Percentiles rank a stretch among this genome's conserved stretches.
Evolutionary conservation across 257 asterid genomes (phyloP).

Genomic region (Sherardia arvensis): DNA sequence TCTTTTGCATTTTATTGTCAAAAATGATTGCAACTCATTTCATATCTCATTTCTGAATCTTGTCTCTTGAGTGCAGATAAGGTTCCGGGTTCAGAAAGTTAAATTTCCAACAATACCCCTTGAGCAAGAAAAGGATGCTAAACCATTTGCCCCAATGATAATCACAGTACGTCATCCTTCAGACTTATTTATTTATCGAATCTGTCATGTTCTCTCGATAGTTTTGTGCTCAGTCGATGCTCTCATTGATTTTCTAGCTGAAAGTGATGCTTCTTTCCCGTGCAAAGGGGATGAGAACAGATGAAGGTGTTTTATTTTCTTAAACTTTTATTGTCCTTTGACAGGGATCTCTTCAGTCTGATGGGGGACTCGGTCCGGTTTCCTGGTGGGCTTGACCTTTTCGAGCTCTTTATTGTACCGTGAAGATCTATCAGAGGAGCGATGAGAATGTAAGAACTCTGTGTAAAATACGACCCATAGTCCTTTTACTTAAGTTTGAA

Average conservation of each 20-base stretch:
- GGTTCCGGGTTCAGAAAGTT: constrained; percentile 36
- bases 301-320: no score
- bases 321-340: background rate
- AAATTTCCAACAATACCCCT: constrained; percentile 63
- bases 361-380: constrained; percentile 73
- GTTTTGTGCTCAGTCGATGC: background rate
- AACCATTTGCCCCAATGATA: constrained; percentile 43
- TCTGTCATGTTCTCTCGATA: background rate
- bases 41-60: constrained; percentile 1
- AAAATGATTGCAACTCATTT: constrained; percentile 2
- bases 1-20: constrained; percentile 1
- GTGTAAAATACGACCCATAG: background rate
- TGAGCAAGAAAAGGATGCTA: constrained; percentile 34
- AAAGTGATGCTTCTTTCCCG: background rate
- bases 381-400: constrained; percentile 57
- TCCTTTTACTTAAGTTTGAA: background rate
- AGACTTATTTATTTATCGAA: background rate
- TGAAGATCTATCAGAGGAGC: background rate
- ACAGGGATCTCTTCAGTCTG: constrained; percentile 75
- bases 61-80: constrained; percentile 37
- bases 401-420: background rate
- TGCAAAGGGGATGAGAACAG: no score
- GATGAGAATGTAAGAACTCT: background rate
- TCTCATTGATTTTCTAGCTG: background rate
- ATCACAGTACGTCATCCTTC: constrained; percentile 21